Evolutionary conservation across 768 basidiomycete genomes (phyloP), one percentile per base, ranked within the genome.

Genomic region (Kwoniella sp.): DNA sequence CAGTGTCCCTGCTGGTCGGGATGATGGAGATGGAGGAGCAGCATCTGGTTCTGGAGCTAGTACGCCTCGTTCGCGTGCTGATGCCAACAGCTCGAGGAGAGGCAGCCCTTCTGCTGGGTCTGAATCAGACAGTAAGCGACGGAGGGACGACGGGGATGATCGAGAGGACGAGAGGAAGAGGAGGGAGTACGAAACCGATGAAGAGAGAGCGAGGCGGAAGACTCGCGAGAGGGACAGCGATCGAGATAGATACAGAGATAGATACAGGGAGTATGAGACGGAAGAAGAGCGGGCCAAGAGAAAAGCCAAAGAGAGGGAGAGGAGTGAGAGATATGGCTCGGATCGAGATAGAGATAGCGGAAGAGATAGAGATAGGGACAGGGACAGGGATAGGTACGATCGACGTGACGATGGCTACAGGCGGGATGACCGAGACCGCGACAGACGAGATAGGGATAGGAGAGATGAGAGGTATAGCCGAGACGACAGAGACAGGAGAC

Each of bases 181-280:
- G 22, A 63, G 58, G 29, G 48, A 60, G 4, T 51, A 59, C 26
- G 58, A 59, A 29, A 59, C 58, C 34, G 63, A 48, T 52, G 48
- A 34, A 26, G 68, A 58, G 53, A 63, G 45, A 54, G 63, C 30
- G 51, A 62, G 37, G 41, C 63, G 59, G 55, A 69, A 53, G 22
- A 61, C 13, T 48, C 62, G 50, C 62, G 50, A 63, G 47, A 12
- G 61, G 17, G 25, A 29, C 41, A 56, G 61, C 53, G 11, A 63
- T 25, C 45, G 53, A 26, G 9, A 76, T 82, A 26, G 55, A 85
- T 84, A 80, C 73, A 51, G 68, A 37, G 45, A 63, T 20, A 28
- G 58, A 26, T 68, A 75, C 2, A 56, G 69, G 25, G 61, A 52
- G 9, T 64, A 64, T 38, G 75, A 72, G 58, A 73, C 70, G 15